Percentiles rank a stretch among this genome's conserved stretches.
Evolutionary conservation across 1,284 basidiomycete genomes (phyloP).

Genomic region (Trichosporon asahii): DNA sequence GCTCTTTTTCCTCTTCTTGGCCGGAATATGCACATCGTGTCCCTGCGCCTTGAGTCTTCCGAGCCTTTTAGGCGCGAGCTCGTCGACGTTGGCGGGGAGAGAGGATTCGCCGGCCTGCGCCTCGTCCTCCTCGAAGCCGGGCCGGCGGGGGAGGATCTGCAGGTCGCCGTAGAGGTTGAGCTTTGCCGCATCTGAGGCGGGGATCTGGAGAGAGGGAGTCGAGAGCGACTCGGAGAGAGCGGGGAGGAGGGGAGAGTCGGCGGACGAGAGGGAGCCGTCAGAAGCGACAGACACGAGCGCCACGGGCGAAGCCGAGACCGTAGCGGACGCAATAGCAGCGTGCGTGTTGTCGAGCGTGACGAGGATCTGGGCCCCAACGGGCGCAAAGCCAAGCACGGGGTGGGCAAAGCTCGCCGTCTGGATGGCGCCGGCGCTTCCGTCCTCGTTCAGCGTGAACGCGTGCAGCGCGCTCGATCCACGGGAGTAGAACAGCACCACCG

Average conservation of each 20-base stretch:
- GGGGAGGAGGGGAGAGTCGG: neutral
- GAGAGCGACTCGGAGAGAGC: constrained; percentile 14
- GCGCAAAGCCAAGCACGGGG: constrained; percentile 47
- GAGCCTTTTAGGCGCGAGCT: constrained; percentile 35
- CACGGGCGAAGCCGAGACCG: constrained; percentile 6
- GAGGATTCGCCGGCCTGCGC: constrained; percentile 29
- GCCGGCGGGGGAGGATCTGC: constrained; percentile 47
- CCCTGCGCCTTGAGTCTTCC: constrained; percentile 47
- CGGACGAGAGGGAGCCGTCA: constrained; percentile 25
- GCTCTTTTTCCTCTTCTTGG: constrained; percentile 30
- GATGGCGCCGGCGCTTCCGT: constrained; percentile 20
- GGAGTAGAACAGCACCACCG: constrained; percentile 46
- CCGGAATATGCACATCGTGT: constrained; percentile 37
- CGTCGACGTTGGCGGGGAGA: constrained; percentile 30
- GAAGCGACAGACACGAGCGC: constrained; percentile 20
- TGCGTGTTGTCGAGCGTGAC: constrained; percentile 39
- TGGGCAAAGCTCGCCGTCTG: constrained; percentile 33
- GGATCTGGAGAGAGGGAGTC: neutral
- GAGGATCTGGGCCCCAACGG: constrained; percentile 33
- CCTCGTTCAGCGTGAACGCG: constrained; percentile 34
- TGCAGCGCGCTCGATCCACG: constrained; percentile 48
- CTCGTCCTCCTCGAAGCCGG: constrained; percentile 49
- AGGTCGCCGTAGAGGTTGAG: constrained; percentile 44
- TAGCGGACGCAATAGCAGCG: neutral
- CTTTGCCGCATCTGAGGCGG: constrained; percentile 22